Conservation (phyloP, 2,329 filamentous ascomycete genomes). For the Trichoderma hamatum region DNA sequence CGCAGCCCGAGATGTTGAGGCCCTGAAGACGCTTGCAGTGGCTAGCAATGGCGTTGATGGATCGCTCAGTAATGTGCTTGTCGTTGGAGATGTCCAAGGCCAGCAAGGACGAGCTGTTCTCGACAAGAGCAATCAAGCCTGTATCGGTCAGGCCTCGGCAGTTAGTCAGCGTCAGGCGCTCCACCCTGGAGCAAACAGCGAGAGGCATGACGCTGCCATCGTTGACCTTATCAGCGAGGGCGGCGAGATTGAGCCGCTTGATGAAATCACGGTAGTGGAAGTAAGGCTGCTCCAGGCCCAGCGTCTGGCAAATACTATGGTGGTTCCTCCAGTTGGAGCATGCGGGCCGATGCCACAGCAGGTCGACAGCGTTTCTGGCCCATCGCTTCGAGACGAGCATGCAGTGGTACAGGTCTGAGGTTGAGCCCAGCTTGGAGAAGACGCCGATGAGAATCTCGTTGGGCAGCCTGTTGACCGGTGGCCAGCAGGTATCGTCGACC, state of each 20-base stretch:
- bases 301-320: slow-evolving; percentile 76
- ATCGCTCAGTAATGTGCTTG: slow-evolving; percentile 80
- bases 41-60: slow-evolving; percentile 74
- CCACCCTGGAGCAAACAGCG: slow-evolving; percentile 82
- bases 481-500: slow-evolving; percentile 67
- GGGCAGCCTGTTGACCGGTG: slow-evolving; percentile 83
- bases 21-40: slow-evolving; percentile 87
- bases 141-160: slow-evolving; percentile 83
- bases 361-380: slow-evolving; percentile 88
- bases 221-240: slow-evolving; percentile 73
- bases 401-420: slow-evolving; percentile 79
- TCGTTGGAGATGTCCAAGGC: slow-evolving; percentile 89
- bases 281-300: slow-evolving; percentile 72
- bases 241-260: slow-evolving; percentile 86
- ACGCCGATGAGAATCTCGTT: slow-evolving; percentile 94
- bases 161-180: slow-evolving; percentile 89
- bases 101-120: slow-evolving; percentile 77
- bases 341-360: slow-evolving; percentile 91
- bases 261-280: slow-evolving; percentile 91
- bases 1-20: slow-evolving; percentile 87
- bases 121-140: slow-evolving; percentile 77
- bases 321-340: slow-evolving; percentile 87
- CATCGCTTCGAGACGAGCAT: slow-evolving; percentile 95
- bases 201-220: slow-evolving; percentile 88
- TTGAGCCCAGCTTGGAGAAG: slow-evolving; percentile 78